A percentile compares a stretch with the other conserved stretches of the same genome.
phyloP scores from a whole-genome alignment of 768 basidiomycete species.

The Collybia sp. region DNA sequence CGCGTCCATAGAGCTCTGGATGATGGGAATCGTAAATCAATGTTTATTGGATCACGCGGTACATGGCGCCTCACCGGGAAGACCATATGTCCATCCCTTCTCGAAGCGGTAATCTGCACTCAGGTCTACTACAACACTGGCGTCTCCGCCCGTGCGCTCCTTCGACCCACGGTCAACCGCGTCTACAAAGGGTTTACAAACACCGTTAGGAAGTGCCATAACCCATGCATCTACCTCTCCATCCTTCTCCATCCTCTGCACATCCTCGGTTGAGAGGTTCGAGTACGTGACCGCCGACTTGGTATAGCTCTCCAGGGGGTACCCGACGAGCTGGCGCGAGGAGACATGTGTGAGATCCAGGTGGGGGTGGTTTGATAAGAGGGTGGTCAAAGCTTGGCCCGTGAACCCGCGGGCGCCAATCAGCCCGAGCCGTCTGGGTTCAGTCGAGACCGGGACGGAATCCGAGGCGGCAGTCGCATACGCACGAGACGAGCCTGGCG shows the following conservation, averaged over 20 bases:
- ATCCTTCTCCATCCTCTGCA: conserved; percentile 83
- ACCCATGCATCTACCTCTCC: conserved; percentile 97
- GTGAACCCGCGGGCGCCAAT: conserved; percentile 97
- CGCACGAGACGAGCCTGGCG: conserved; percentile 55
- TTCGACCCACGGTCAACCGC: conserved; percentile 78
- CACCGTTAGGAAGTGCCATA: conserved; percentile 98
- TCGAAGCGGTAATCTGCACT: conserved; percentile 96
- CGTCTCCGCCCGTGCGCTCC: conserved; percentile 44
- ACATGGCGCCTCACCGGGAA: conserved; percentile 82
- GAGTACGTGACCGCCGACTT: conserved; percentile 72
- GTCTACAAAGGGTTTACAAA: conserved; percentile 95
- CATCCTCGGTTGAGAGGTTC: conserved; percentile 74
- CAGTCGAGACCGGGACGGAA: conserved; percentile 38
- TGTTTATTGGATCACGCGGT: conserved; percentile 19
- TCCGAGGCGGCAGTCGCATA: conserved; percentile 66
- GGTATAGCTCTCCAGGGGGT: conserved; percentile 73
- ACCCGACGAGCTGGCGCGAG: conserved; percentile 89
- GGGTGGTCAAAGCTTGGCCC: conserved; percentile 83
- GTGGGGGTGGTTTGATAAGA: conserved; percentile 87
- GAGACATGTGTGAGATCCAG: conserved; percentile 93
- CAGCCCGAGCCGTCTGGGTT: conserved; percentile 85
- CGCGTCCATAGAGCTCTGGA: conserved; percentile 84
- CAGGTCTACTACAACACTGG: conserved; percentile 86
- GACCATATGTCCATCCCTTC: conserved; percentile 92
- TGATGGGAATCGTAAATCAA: conserved; percentile 17